phyloP scores from a whole-genome alignment of 495 filamentous ascomycete genomes.

The Penicillium bialowiezense region DNA sequence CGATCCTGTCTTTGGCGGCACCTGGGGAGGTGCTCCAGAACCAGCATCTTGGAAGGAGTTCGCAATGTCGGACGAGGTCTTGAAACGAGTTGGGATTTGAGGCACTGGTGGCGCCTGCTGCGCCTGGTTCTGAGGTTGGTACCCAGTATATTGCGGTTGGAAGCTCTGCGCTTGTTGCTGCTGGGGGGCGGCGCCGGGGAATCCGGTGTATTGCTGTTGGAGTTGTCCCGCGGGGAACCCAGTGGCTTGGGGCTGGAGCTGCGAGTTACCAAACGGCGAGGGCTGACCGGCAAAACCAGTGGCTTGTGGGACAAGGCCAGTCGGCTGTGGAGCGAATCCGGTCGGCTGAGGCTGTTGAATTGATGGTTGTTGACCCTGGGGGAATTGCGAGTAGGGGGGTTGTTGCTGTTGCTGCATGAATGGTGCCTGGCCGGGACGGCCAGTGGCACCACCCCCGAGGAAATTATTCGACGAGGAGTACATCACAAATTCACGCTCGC shows the following conservation, averaged over 20 bases:
- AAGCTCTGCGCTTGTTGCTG: slow-evolving; percentile 31
- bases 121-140: slow-evolving; percentile 29
- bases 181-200: slow-evolving; percentile 45
- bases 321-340: slow-evolving; percentile 43
- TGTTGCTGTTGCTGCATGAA: slow-evolving; percentile 48
- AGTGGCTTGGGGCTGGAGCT: slow-evolving; percentile 55
- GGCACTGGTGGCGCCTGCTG: slow-evolving; percentile 38
- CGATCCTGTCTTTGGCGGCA: slow-evolving; percentile 51
- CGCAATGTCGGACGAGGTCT: slow-evolving; percentile 82
- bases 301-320: slow-evolving; percentile 51
- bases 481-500: slow-evolving; percentile 53
- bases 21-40: slow-evolving; percentile 43
- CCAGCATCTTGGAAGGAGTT: slow-evolving; percentile 66
- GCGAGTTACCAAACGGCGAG: slow-evolving; percentile 32
- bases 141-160: slow-evolving; percentile 43
- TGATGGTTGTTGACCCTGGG: slow-evolving; percentile 44
- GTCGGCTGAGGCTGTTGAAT: slow-evolving; percentile 56
- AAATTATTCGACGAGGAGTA: slow-evolving; percentile 86
- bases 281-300: slow-evolving; percentile 48
- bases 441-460: slow-evolving; percentile 70
- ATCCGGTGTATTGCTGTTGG: slow-evolving; percentile 58
- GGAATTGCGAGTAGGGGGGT: slow-evolving; percentile 46
- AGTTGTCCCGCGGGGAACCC: slow-evolving; percentile 59
- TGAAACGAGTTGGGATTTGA: slow-evolving; percentile 50
- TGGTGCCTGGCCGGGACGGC: slow-evolving; percentile 64